phyloP scores from a whole-genome alignment of 202 grass and related monocot genomes.

The Zoysia matrella region DNA sequence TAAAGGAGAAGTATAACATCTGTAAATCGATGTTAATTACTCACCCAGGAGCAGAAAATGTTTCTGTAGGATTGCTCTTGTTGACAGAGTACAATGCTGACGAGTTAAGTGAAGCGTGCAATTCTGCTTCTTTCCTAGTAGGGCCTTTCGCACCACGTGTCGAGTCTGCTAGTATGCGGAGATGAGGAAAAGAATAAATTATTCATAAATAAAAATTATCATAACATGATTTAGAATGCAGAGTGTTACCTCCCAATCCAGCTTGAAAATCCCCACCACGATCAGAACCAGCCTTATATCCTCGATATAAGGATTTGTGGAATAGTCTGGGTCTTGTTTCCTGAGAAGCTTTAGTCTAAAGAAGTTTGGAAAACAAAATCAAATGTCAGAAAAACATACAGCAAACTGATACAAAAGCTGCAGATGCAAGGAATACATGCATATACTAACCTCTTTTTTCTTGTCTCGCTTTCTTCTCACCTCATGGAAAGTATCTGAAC shows the following conservation, averaged over 20 bases:
- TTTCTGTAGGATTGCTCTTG: slow-evolving; percentile 43
- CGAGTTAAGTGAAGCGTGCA: slow-evolving; percentile 37
- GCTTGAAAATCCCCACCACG: slow-evolving; percentile 45
- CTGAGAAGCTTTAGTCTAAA: slow-evolving; percentile 58
- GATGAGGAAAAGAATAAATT: slow-evolving; percentile 19
- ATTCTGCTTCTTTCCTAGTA: slow-evolving; percentile 57
- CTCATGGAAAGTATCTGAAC: slow-evolving; percentile 92
- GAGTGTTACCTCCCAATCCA: slow-evolving; percentile 46
- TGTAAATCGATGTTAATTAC: slow-evolving; percentile 15
- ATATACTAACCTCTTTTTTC: slow-evolving; percentile 80
- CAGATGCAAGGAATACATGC: background rate
- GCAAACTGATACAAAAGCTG: slow-evolving; percentile 17
- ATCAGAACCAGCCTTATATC: slow-evolving; percentile 54
- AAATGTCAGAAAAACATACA: background rate
- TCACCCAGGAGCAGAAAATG: slow-evolving; percentile 45
- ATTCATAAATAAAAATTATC: background rate
- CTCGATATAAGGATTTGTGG: slow-evolving; percentile 51
- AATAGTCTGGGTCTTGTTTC: slow-evolving; percentile 56
- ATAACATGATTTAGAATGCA: slow-evolving; percentile 30
- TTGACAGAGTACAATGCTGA: slow-evolving; percentile 34
- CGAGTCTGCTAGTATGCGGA: slow-evolving; percentile 33
- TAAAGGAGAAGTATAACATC: background rate
- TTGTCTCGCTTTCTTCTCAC: slow-evolving; percentile 90
- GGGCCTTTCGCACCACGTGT: slow-evolving; percentile 43
- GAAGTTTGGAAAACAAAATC: background rate